A percentile compares a stretch with the other conserved stretches of the same genome.
phyloP scores from a whole-genome alignment of 1,284 basidiomycete species.

The Ustilago cynodontis region DNA sequence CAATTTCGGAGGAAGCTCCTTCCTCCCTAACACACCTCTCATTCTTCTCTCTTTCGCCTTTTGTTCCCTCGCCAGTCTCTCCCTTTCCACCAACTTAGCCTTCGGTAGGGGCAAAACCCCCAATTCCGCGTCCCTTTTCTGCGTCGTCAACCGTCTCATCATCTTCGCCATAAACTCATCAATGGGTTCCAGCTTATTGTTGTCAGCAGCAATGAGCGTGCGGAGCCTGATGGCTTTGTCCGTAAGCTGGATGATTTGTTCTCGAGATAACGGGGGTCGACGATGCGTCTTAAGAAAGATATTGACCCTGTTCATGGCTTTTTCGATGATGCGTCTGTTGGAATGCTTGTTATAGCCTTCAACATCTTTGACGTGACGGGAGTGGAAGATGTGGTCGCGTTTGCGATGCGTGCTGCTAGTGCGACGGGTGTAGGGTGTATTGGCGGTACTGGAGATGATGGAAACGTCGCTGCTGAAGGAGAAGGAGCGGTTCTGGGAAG shows the following conservation, averaged over 20 bases:
- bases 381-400: constrained; percentile 22
- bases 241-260: constrained; percentile 36
- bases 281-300: neutral
- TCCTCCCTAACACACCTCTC: constrained; percentile 59
- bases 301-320: constrained; percentile 17
- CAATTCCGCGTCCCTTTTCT: constrained; percentile 33
- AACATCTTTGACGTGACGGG: constrained; percentile 14
- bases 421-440: neutral
- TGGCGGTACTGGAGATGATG: neutral
- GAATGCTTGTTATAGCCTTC: neutral
- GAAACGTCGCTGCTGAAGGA: constrained; percentile 26
- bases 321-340: constrained; percentile 5
- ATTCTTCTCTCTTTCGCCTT: constrained; percentile 23
- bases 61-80: constrained; percentile 40
- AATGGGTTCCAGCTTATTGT: neutral
- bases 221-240: constrained; percentile 34
- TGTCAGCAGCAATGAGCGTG: constrained; percentile 42
- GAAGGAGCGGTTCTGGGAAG: constrained; percentile 12
- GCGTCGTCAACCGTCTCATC: constrained; percentile 19
- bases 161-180: constrained; percentile 5
- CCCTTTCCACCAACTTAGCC: constrained; percentile 35
- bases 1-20: constrained; percentile 52
- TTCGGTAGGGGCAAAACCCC: constrained; percentile 36
- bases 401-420: constrained; percentile 18
- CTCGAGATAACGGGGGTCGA: neutral